phyloP scores from a whole-genome alignment of 148 eudicot genomes.

The Vaccinium macrocarpon region DNA sequence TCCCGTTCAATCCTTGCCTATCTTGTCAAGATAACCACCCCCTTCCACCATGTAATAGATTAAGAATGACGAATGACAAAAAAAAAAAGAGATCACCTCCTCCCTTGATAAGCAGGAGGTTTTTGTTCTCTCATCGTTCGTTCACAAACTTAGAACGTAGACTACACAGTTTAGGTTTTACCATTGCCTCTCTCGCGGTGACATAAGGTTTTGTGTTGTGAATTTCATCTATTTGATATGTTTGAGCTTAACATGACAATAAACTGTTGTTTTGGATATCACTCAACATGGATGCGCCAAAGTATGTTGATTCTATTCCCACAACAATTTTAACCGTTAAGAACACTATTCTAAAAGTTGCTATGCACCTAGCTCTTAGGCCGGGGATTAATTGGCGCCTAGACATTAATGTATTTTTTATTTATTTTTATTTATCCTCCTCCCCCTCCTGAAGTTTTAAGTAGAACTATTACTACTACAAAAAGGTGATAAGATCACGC shows the following conservation, averaged over 20 bases:
- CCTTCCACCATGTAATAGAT: background rate
- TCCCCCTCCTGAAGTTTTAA: too few species aligned
- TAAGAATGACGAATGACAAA: too few species aligned
- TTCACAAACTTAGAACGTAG: background rate
- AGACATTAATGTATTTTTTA: too few species aligned
- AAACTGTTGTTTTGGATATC: background rate
- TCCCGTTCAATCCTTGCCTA: background rate
- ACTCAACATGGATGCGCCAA: background rate
- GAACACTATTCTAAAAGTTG: too few species aligned
- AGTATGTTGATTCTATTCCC: background rate
- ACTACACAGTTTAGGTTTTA: background rate
- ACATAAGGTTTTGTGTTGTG: too few species aligned
- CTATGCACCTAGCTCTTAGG: too few species aligned
- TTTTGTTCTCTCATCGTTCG: background rate
- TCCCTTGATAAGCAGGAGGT: background rate
- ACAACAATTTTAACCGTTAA: too few species aligned
- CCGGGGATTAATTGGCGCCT: too few species aligned
- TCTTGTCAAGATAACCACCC: background rate
- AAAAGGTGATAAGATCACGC: too few species aligned
- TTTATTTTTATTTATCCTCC: too few species aligned
- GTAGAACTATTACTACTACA: too few species aligned
- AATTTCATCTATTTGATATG: background rate
- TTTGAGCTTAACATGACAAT: background rate
- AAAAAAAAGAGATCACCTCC: background rate
- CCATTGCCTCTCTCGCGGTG: background rate